Evolutionary conservation across 2,329 filamentous ascomycete species (phyloP).

Genomic region (Aspergillus ochraceus): DNA sequence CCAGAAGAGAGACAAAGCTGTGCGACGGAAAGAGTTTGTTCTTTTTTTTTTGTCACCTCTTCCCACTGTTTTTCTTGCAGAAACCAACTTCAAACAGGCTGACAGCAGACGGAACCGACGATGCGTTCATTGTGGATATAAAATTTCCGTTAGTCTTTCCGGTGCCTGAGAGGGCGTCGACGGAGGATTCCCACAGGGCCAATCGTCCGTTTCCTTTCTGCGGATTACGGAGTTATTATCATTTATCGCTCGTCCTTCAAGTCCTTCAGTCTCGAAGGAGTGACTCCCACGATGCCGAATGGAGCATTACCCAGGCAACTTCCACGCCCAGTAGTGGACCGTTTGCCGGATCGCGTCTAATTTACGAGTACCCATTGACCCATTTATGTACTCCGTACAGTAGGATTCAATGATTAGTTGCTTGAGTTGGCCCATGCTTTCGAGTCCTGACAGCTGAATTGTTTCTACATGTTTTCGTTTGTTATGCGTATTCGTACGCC

Average conservation of each 20-base stretch:
- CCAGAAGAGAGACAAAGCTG: no score
- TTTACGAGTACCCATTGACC: background rate
- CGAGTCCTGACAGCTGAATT: background rate
- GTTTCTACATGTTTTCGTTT: background rate
- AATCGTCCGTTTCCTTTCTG: background rate
- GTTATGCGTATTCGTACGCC: background rate
- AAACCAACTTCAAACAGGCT: background rate
- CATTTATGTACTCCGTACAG: no score
- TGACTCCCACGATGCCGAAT: background rate
- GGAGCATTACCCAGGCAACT: background rate
- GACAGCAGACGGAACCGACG: background rate
- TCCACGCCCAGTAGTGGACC: background rate
- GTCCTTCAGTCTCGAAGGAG: background rate
- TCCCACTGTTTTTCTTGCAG: background rate
- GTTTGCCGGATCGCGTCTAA: background rate
- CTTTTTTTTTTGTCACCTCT: no score
- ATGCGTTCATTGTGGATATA: background rate
- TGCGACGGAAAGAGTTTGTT: no score
- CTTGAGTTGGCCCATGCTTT: background rate
- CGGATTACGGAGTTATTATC: no score
- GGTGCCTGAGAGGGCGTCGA: background rate
- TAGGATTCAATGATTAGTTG: no score
- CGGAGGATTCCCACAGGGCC: background rate
- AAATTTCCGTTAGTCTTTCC: background rate
- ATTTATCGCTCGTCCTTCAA: no score